Conservation (phyloP, 768 basidiomycete species). For the Suillus subalutaceus region DNA sequence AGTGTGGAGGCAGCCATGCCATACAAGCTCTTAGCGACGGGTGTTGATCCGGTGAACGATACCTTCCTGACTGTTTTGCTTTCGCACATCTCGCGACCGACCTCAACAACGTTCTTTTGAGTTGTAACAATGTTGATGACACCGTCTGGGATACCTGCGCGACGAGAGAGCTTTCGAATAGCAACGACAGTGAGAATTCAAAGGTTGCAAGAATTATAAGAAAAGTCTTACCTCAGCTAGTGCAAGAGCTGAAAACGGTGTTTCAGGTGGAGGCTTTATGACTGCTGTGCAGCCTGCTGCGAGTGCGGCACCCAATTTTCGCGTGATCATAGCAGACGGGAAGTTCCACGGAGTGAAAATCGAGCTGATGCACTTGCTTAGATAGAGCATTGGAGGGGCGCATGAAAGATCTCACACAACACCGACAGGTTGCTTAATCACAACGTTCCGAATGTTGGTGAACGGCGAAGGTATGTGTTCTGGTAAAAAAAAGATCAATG, state of each 20-base stretch:
- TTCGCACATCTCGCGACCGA: constrained; percentile 94
- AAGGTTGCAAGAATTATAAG: background rate
- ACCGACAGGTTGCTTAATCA: constrained; percentile 90
- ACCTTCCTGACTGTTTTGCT: constrained; percentile 86
- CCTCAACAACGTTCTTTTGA: constrained; percentile 78
- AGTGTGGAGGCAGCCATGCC: constrained; percentile 73
- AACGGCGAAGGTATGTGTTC: constrained; percentile 83
- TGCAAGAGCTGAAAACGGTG: constrained; percentile 91
- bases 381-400: background rate
- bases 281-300: constrained; percentile 97
- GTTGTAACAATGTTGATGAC: constrained; percentile 96
- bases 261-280: constrained; percentile 93
- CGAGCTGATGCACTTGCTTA: constrained; percentile 46
- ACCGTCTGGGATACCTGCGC: constrained; percentile 93
- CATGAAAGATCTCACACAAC: constrained; percentile 44
- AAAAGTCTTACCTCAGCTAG: constrained; percentile 72
- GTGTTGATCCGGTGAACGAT: constrained; percentile 88
- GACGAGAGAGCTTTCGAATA: constrained; percentile 62
- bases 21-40: constrained; percentile 77
- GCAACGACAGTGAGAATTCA: background rate
- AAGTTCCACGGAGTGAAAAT: constrained; percentile 92
- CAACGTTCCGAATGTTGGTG: constrained; percentile 74
- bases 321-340: constrained; percentile 92
- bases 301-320: constrained; percentile 87
- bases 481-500: constrained; percentile 27